Evolutionary conservation across 2,329 filamentous ascomycete species (phyloP).

Genomic region (Xylariaceae sp.): DNA sequence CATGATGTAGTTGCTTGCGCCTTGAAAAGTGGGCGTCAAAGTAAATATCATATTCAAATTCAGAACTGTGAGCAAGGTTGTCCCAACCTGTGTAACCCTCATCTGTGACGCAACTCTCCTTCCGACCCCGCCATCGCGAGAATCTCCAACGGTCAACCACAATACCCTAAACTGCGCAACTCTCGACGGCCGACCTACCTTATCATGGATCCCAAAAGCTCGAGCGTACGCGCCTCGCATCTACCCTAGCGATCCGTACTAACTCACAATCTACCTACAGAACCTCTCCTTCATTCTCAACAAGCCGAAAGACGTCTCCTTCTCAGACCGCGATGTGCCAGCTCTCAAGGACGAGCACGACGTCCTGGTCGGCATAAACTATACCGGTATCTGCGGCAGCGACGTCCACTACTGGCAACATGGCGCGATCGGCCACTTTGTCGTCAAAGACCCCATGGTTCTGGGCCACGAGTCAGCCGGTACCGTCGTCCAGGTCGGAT

Average conservation of each 20-base stretch:
- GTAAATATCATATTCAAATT: too few relatives aligned
- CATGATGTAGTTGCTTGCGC: too few relatives aligned
- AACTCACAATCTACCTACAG: constrained; percentile 39
- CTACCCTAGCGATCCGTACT: constrained; percentile 2
- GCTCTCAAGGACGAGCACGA: constrained; percentile 65
- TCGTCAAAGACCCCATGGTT: constrained; percentile 78
- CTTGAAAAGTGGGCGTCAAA: too few relatives aligned
- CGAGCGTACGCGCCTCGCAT: constrained; percentile 22
- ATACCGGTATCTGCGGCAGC: constrained; percentile 85
- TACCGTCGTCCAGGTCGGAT: constrained; percentile 69
- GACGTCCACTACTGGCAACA: constrained; percentile 88
- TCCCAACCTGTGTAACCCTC: too few relatives aligned
- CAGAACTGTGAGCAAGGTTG: too few relatives aligned
- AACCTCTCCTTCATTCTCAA: constrained; percentile 85
- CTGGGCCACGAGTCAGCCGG: constrained; percentile 73
- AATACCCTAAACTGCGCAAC: neutral
- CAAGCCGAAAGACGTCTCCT: constrained; percentile 68
- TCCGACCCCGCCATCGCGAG: too few relatives aligned
- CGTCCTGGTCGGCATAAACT: constrained; percentile 78
- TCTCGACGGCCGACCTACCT: neutral
- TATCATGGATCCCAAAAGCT: constrained; percentile 27
- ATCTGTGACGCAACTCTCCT: too few relatives aligned
- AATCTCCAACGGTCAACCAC: too few relatives aligned
- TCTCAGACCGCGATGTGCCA: constrained; percentile 73
- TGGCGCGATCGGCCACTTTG: constrained; percentile 82